phyloP scores from a whole-genome alignment of 2,329 filamentous ascomycete species.

The Xylariaceae sp. region DNA sequence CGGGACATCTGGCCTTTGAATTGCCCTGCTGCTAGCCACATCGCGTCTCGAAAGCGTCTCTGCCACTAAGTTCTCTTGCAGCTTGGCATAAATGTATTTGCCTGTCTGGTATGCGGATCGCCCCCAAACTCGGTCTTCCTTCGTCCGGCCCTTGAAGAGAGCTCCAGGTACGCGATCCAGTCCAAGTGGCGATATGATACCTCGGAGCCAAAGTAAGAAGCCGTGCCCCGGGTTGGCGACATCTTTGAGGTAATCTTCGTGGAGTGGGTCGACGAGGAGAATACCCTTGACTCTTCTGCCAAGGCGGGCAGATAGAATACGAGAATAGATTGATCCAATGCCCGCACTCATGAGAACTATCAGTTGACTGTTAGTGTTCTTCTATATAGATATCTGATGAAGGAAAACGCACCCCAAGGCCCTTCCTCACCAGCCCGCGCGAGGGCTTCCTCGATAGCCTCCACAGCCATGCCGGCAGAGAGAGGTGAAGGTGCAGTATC shows the following conservation, averaged over 20 bases:
- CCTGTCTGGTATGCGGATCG: conserved; percentile 72
- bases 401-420: conserved; percentile 56
- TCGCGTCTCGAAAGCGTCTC: conserved; percentile 81
- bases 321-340: conserved; percentile 81
- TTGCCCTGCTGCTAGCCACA: conserved; percentile 70
- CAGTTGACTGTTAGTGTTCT: conserved; percentile 5
- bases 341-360: conserved; percentile 76
- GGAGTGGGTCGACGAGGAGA: conserved; percentile 80
- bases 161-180: conserved; percentile 76
- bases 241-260: conserved; percentile 75
- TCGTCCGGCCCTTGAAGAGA: conserved; percentile 73
- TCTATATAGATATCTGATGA: not conserved
- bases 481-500: conserved; percentile 93
- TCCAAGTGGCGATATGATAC: conserved; percentile 81
- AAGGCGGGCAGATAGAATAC: conserved; percentile 86
- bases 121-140: conserved; percentile 82
- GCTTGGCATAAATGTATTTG: conserved; percentile 81
- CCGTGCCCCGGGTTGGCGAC: conserved; percentile 66
- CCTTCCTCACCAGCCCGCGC: conserved; percentile 75
- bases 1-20: conserved; percentile 72
- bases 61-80: conserved; percentile 90
- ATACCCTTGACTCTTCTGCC: conserved; percentile 70
- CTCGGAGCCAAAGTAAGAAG: conserved; percentile 82
- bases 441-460: conserved; percentile 82
- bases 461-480: conserved; percentile 87